Evolutionary conservation across 345 rosid genomes (phyloP), one percentile per base, ranked within the genome.

Genomic region (Corymbia maculata): DNA sequence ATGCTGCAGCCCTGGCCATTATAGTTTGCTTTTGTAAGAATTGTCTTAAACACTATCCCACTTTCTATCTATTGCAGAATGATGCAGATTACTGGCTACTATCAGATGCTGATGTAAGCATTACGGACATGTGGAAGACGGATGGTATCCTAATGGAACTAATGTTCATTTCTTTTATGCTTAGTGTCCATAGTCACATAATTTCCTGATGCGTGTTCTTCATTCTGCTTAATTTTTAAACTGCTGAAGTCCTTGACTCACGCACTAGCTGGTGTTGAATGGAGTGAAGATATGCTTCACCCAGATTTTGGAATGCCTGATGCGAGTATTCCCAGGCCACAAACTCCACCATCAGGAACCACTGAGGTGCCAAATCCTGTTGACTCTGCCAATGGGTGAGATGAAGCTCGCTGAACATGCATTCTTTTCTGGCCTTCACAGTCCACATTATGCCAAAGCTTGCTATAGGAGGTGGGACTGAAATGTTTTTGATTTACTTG

Each of bases 61-160:
- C 49, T 42, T 42, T 36, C 89, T 70, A 30, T 32, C 11, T 55
- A 45, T 89, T 92, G 93, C 96, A 98, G 99, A 95, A 94, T 87
- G 95, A 94, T 89, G 90, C 94, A 13, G 99, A 95, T 92, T 98
- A 98, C 92, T 98, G 98, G 99, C 95, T 98, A 89, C 94, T 94
- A 88, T 95, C 99, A 24, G 97, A 94, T 85, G 94, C 93, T 45
- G 98, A 93, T 79, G 92, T 96, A 86, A 97, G 99, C 94, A 95
- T 98, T 91, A 95, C 99, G 6, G 98, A 98, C 91, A 93, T 95
- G 89, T 98, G 99, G 99, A 96, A 94, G 92, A 91, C 96, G 32
- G 98, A 95, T 88, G 82, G 99, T 98, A 97, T 98, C 98, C 99
- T 97, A 87, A n/a, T 85, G 66, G 88, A 75, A 68, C 24, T 86